Conservation (phyloP, 345 rosid genomes). For the Dimocarpus longan region DNA sequence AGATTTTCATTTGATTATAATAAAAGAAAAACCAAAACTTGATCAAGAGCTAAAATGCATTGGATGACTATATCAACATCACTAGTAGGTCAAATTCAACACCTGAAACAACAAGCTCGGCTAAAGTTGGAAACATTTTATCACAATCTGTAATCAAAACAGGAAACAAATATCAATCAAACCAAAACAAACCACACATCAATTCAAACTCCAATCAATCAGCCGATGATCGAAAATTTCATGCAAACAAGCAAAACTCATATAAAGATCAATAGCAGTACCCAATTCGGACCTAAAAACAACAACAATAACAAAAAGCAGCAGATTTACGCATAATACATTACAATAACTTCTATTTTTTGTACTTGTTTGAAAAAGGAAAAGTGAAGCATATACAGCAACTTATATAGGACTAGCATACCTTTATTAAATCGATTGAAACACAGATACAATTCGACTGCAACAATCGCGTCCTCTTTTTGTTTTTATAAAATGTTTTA, state of each 20-base stretch:
- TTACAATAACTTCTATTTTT: not conserved
- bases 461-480: not conserved
- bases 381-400: not conserved
- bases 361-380: not conserved
- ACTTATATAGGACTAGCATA: not conserved
- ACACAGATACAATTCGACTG: not conserved
- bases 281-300: conserved; percentile 26
- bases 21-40: not conserved
- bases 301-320: conserved; percentile 15
- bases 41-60: not conserved
- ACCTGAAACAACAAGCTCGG: not conserved
- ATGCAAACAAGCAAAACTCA: conserved; percentile 15
- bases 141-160: conserved; percentile 3
- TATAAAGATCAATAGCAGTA: conserved; percentile 13
- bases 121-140: conserved; percentile 4
- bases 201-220: conserved; percentile 4
- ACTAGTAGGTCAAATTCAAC: not conserved
- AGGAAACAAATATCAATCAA: conserved; percentile 10
- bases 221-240: conserved; percentile 25
- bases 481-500: not conserved
- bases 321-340: not conserved
- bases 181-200: not conserved
- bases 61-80: not conserved
- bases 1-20: conserved; percentile 5
- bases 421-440: not conserved